Conservation (phyloP, 306 rosid species). For the Begonia masoniana region DNA sequence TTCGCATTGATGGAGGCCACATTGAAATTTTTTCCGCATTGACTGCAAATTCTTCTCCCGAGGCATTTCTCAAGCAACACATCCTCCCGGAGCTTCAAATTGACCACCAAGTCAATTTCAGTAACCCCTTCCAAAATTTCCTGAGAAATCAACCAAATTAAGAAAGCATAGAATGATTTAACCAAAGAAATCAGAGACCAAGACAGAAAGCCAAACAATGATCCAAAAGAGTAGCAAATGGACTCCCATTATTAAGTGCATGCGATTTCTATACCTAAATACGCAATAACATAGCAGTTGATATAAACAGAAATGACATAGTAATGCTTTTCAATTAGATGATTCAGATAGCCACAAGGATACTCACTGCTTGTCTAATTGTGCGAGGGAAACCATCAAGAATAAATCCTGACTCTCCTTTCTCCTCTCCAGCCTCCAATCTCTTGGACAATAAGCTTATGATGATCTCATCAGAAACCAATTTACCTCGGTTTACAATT, state of each 20-base stretch:
- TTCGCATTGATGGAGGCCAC: constrained; percentile 66
- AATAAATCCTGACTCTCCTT: constrained; percentile 78
- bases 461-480: constrained; percentile 88
- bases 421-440: constrained; percentile 55
- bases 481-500: constrained; percentile 79
- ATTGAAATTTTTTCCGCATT: constrained; percentile 77
- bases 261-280: too few species aligned
- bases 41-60: constrained; percentile 76
- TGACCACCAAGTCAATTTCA: constrained; percentile 81
- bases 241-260: too few species aligned
- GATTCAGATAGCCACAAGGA: constrained; percentile 4
- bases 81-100: constrained; percentile 83
- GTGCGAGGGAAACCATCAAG: constrained; percentile 99
- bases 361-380: constrained; percentile 80
- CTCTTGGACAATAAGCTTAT: constrained; percentile 72
- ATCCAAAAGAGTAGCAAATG: too few species aligned
- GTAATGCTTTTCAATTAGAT: not conserved
- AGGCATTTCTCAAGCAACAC: constrained; percentile 85
- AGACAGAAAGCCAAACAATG: too few species aligned
- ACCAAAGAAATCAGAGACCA: constrained; percentile 1
- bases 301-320: not conserved
- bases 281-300: too few species aligned
- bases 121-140: constrained; percentile 82
- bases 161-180: not conserved
- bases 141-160: constrained; percentile 19